Evolutionary conservation across 805 yeast genomes (phyloP).

Genomic region (Monosporozyma servazzii): DNA sequence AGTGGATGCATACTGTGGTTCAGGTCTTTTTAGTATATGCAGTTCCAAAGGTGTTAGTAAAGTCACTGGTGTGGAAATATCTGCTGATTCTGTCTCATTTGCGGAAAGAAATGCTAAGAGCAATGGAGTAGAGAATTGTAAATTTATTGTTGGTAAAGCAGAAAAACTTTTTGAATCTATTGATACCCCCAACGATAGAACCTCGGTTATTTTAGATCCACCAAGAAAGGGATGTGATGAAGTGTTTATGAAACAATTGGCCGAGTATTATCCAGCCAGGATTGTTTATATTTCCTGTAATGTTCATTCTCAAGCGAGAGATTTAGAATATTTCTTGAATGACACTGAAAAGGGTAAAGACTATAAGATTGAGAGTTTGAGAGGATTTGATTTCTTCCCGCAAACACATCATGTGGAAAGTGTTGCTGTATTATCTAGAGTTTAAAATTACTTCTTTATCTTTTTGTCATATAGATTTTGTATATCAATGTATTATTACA

Average conservation of each 20-base stretch:
- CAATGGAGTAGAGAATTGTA: conserved; percentile 70
- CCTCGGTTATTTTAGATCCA: conserved; percentile 91
- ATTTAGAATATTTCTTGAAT: conserved; percentile 70
- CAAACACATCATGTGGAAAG: conserved; percentile 90
- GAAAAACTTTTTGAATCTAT: conserved; percentile 76
- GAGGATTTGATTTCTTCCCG: conserved; percentile 96
- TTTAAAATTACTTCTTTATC: not conserved
- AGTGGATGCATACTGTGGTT: conserved; percentile 94
- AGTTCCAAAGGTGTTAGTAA: conserved; percentile 72
- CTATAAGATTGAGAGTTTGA: conserved; percentile 69
- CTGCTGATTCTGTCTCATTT: conserved; percentile 82
- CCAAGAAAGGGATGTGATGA: conserved; percentile 96
- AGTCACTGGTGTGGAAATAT: conserved; percentile 89
- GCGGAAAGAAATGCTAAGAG: conserved; percentile 73
- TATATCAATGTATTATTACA: not conserved
- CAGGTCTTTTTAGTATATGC: conserved; percentile 85
- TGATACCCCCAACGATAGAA: conserved; percentile 62
- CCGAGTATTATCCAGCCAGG: conserved; percentile 73
- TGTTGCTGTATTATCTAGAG: conserved; percentile 57
- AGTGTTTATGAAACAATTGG: conserved; percentile 73
- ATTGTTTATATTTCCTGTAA: conserved; percentile 95
- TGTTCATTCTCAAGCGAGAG: conserved; percentile 96
- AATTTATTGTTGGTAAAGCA: conserved; percentile 85
- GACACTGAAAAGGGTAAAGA: conserved; percentile 51
- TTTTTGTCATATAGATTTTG: not conserved